These are phyloP conservation scores for Solanum commersonii DNA, from an alignment of 257 asterid genomes.

Conservation along the genomic window DNA sequence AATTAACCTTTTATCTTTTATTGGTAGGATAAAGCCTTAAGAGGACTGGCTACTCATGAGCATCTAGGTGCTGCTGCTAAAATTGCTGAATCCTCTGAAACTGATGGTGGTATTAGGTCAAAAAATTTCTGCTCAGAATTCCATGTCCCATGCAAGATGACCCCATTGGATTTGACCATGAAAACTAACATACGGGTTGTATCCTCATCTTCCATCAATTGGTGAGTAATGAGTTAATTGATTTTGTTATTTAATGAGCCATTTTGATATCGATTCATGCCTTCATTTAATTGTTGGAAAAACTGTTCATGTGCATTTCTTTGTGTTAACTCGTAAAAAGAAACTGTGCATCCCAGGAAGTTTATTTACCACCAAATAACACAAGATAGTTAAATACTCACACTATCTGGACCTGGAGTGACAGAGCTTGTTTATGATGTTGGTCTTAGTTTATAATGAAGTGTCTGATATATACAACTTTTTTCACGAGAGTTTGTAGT, in stretches of 20 bases:
- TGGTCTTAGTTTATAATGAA: neutral
- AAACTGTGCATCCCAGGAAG: neutral
- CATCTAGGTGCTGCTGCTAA: slow-evolving; percentile 34
- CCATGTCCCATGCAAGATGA: slow-evolving; percentile 42
- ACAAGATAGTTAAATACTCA: neutral
- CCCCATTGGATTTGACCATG: slow-evolving; percentile 80
- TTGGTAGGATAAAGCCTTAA: slow-evolving; percentile 71
- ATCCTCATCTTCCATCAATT: slow-evolving; percentile 65
- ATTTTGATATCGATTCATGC: neutral
- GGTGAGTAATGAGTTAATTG: slow-evolving; percentile 36
- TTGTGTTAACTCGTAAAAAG: neutral
- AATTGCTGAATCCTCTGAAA: slow-evolving; percentile 24
- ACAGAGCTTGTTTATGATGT: neutral
- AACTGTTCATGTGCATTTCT: neutral
- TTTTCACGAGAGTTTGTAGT: neutral
- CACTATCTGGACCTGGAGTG: neutral
- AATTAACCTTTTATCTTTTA: neutral
- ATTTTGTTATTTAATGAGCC: neutral
- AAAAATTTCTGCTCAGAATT: slow-evolving; percentile 41
- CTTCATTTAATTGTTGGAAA: neutral
- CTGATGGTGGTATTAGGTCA: slow-evolving; percentile 14
- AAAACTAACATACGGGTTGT: slow-evolving; percentile 61
- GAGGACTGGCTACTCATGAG: slow-evolving; percentile 57
- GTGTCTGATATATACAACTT: neutral
- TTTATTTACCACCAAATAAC: neutral